Conservation (phyloP, 1,284 basidiomycete genomes). For the Ganoderma multipileum region DNA sequence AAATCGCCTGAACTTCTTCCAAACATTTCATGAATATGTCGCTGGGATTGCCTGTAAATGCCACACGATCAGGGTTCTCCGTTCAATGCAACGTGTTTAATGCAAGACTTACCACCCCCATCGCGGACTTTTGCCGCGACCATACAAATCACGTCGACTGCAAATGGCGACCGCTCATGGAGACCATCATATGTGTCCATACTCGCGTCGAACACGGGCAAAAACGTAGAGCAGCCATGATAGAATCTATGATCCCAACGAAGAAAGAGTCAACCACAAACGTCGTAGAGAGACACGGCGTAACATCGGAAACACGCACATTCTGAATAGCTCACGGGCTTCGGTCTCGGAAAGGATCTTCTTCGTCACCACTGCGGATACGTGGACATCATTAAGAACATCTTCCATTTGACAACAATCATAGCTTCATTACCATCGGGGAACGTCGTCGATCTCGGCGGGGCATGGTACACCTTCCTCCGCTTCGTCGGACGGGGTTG, state of each 20-base stretch:
- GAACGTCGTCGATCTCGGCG: conserved; percentile 59
- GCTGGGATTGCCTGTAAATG: conserved; percentile 59
- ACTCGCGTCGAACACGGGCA: conserved; percentile 83
- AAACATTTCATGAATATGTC: conserved; percentile 71
- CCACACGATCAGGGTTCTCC: not conserved
- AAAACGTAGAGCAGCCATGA: conserved; percentile 87
- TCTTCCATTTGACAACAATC: conserved; percentile 3
- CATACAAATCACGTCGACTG: conserved; percentile 88
- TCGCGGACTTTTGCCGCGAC: conserved; percentile 88
- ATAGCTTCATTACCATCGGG: conserved; percentile 62
- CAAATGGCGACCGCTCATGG: conserved; percentile 84
- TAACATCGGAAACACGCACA: conserved; percentile 55
- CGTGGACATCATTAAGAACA: conserved; percentile 16
- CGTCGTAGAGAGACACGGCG: conserved; percentile 25
- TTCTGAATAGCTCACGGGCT: conserved; percentile 83
- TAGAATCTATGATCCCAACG: conserved; percentile 66
- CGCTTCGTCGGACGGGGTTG: conserved; percentile 72
- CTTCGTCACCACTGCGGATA: conserved; percentile 75
- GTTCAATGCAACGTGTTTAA: not conserved
- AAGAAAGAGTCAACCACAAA: conserved; percentile 6
- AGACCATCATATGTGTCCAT: conserved; percentile 83
- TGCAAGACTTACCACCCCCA: conserved; percentile 69
- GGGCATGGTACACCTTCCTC: conserved; percentile 69
- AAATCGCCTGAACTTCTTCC: conserved; percentile 85
- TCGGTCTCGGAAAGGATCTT: conserved; percentile 81